Base-by-base conservation (phyloP, 371 early-diverging fungal genomes). In the Rhizopus delemar region DNA sequence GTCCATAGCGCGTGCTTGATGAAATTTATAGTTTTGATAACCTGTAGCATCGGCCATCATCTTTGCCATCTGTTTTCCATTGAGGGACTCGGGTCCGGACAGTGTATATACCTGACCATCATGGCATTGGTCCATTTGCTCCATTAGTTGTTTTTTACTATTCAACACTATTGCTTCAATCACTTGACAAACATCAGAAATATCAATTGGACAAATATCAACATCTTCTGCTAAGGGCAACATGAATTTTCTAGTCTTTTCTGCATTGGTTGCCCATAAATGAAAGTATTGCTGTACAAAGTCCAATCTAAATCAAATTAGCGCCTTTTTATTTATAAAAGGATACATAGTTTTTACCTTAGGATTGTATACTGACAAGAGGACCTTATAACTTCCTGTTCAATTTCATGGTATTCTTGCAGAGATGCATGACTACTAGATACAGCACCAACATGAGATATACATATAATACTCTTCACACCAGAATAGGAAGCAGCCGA, bases 371-470 rank as follows among this genome's bases (percentile, higher is more conserved):
- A 71, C 46, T 72, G 67, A 39, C 74, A 70, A 11, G 59, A 46
- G 9, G 60, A 60, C 0, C 66, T 46, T 33, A 79, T 71, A 12
- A 79, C 71, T 34, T 63, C 50, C 15, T 73, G 68, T 55, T 79
- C 80, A 36, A 79, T 73, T 9, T 56, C 35, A 34, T 63, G 59
- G 55, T 63, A 79, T 4, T 79, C 73, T 41, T 65, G 63, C 15
- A 79, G 51, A 2, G 69, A 41, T 7, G 57, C 34, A 46, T 76
- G 69, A 2, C 46, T 41, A 8, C 48, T 31, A 8, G 76, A 74
- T 0, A 62, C 66, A 8, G 80, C 74, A 15, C 80, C 80, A 28
- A 74, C 66, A 33, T 74, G 74, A 36, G 80, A 79, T n/a, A 79
- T 46, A 39, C 70, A 67, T 16, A 74, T 52, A 34, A 79, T 79